Conservation (phyloP, 2,329 filamentous ascomycete genomes). For the Ascochyta koolunga region DNA sequence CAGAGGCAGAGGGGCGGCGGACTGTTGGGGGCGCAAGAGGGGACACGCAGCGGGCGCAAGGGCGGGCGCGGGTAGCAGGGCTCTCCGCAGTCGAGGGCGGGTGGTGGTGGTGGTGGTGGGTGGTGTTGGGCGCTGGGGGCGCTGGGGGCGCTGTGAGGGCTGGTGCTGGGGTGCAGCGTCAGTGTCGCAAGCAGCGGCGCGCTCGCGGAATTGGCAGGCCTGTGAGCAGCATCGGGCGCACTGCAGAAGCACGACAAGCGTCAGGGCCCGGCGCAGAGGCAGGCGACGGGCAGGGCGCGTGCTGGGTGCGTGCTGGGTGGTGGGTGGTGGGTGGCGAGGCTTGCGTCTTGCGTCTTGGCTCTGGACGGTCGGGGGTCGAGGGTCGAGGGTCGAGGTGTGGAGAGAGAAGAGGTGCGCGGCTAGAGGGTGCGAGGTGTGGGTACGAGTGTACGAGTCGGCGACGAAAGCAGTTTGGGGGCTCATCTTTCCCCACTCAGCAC, state of each 20-base stretch:
- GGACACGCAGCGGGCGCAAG: too few relatives aligned
- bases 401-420: background rate
- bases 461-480: slow-evolving; percentile 14
- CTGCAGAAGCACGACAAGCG: slow-evolving; percentile 4
- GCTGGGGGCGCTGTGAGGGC: slow-evolving; percentile 14
- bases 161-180: slow-evolving; percentile 27
- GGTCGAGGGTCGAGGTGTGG: background rate
- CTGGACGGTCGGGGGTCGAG: too few relatives aligned
- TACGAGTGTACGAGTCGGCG: slow-evolving; percentile 1
- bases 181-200: slow-evolving; percentile 42
- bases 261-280: slow-evolving; percentile 11
- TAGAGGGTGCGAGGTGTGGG: slow-evolving; percentile 3
- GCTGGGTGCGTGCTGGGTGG: background rate
- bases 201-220: slow-evolving; percentile 34
- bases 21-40: too few relatives aligned
- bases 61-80: too few relatives aligned
- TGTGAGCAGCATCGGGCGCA: slow-evolving; percentile 40
- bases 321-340: too few relatives aligned
- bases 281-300: slow-evolving; percentile 18
- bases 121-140: too few relatives aligned
- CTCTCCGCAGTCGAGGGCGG: too few relatives aligned
- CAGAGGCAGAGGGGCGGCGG: background rate
- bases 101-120: too few relatives aligned
- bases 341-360: too few relatives aligned
- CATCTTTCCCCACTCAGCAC: slow-evolving; percentile 1